Evolutionary conservation across 306 rosid species (phyloP).

Genomic region (Prunus salicina): DNA sequence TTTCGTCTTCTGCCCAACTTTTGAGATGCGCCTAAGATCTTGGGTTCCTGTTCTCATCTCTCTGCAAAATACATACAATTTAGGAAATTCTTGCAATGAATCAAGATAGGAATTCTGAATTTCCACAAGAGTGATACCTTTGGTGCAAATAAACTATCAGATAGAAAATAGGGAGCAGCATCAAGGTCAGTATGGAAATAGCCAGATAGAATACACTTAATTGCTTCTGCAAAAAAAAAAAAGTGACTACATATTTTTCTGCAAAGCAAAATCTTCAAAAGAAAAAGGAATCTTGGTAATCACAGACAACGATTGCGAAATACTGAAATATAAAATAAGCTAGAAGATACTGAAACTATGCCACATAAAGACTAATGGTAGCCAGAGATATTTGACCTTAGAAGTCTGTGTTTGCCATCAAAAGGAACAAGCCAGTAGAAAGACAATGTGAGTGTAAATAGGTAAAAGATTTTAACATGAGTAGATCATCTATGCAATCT

Average conservation of each 20-base stretch:
- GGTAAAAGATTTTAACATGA: too few relatives aligned
- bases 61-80: constrained; percentile 41
- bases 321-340: neutral
- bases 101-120: constrained; percentile 7
- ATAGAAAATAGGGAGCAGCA: constrained; percentile 92
- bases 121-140: constrained; percentile 45
- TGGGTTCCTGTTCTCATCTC: constrained; percentile 65
- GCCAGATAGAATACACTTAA: constrained; percentile 67
- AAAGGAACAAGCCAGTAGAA: too few relatives aligned
- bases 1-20: constrained; percentile 57
- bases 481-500: too few relatives aligned
- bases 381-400: too few relatives aligned
- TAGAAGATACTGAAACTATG: neutral
- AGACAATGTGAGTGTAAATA: too few relatives aligned
- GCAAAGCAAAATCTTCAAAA: constrained; percentile 2
- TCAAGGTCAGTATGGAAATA: constrained; percentile 66
- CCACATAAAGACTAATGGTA: neutral
- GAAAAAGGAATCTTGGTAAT: neutral
- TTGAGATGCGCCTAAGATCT: constrained; percentile 73
- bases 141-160: constrained; percentile 72
- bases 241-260: neutral
- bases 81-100: constrained; percentile 8
- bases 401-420: too few relatives aligned
- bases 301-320: constrained; percentile 2
- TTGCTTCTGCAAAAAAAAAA: constrained; percentile 50